These are phyloP conservation scores for Cochliopodium minus DNA, from an alignment of 208 protist species.

Conservation along the genomic window DNA sequence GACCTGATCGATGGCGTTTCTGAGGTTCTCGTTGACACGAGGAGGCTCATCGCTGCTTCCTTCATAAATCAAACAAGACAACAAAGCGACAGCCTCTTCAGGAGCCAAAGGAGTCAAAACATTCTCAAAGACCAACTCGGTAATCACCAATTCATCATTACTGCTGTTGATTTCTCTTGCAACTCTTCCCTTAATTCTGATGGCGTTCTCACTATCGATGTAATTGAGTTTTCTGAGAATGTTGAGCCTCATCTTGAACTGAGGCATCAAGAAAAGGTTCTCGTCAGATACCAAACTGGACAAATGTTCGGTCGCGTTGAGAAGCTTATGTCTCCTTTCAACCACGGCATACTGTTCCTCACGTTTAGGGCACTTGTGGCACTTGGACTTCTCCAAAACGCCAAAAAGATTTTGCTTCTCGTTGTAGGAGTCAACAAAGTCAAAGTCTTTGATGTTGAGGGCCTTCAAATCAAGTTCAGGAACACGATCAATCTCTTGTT, in stretches of 20 bases:
- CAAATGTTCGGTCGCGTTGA: not conserved
- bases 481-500: not conserved
- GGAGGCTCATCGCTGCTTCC: not conserved
- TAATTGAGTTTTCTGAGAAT: conserved; percentile 33
- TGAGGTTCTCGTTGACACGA: not conserved
- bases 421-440: conserved; percentile 25
- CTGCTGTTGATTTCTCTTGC: conserved; percentile 11
- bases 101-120: conserved; percentile 29
- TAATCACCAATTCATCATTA: conserved; percentile 34
- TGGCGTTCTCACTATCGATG: conserved; percentile 27
- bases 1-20: conserved; percentile 1
- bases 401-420: not conserved
- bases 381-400: not conserved
- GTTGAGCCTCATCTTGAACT: conserved; percentile 28
- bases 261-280: conserved; percentile 36
- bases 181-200: conserved; percentile 15
- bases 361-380: not conserved
- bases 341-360: not conserved
- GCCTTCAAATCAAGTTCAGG: conserved; percentile 4
- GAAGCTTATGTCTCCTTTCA: not conserved
- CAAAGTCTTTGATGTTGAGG: conserved; percentile 31
- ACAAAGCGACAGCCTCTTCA: conserved; percentile 33
- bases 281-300: conserved; percentile 18
- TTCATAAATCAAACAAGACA: conserved; percentile 24
- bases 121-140: conserved; percentile 53